Evolutionary conservation across 192 early-diverging fungal genomes (phyloP), one percentile per base, ranked within the genome.

Genomic region (Diversispora epigaea): DNA sequence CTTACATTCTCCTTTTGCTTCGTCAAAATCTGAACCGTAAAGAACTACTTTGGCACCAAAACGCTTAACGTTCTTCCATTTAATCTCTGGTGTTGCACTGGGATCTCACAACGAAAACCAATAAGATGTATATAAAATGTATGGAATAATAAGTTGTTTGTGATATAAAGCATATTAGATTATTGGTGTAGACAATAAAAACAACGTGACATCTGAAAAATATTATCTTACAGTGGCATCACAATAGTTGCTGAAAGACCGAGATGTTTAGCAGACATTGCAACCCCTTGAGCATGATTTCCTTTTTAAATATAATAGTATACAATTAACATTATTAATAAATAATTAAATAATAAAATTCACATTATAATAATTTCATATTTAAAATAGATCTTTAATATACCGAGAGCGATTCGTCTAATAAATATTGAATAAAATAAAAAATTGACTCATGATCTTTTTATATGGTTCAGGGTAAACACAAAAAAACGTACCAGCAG

Each of bases 221-320:
- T 32, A 32, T 32, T 32, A 32, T 32, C 25, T 1, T 75, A 75
- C 73, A 89, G 55, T 9, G 98, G 98, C 98, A 99, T 99, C n/a
- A 99, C 95, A 67, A 99, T 99, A 21, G 90, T 96, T 0, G 98
- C 94, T 63, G 88, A 89, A 71, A 99, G 93, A 10, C 93, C 95
- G 84, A 99, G 81, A 65, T 93, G 89, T 77, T 94, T 90, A 8
- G 98, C 96, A 10, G 96, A 91, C 71, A 94, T 85, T 10, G 98
- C 98, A 8, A 98, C 97, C 22, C 95, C 95, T 82, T 98, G 98
- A 14, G 98, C 96, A 79, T 99, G 96, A 84, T 99, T 99, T 21
- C 93, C 86, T 85, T 63, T 17, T 41, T 32, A 19, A 40, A 55
- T 57, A 1, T 14, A 39, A 15, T n/a, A 61, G 25, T 21, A 21